Percentiles rank a stretch among this genome's conserved stretches.
Conservation (phyloP, 1,284 basidiomycete genomes). For the Ceratobasidium sp. region DNA sequence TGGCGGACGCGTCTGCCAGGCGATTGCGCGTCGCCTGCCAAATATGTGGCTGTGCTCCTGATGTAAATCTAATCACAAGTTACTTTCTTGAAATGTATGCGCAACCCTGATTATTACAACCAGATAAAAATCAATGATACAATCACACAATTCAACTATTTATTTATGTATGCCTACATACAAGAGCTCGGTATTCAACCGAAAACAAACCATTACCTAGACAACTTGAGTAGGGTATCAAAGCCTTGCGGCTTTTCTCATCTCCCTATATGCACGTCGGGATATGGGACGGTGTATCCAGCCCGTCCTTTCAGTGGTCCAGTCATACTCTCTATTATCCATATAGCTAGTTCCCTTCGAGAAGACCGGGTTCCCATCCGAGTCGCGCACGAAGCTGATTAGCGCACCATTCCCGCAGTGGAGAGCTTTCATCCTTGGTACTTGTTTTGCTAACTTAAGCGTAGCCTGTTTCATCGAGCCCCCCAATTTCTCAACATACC, state of each 20-base stretch:
- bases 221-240: too few relatives aligned
- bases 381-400: not conserved
- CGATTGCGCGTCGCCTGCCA: constrained; percentile 34
- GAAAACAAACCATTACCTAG: too few relatives aligned
- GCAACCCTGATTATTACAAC: too few relatives aligned
- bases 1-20: constrained; percentile 22
- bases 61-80: too few relatives aligned
- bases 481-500: not conserved
- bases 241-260: too few relatives aligned
- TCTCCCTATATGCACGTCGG: too few relatives aligned
- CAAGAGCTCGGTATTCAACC: too few relatives aligned
- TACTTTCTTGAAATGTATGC: too few relatives aligned
- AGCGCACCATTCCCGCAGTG: constrained; percentile 4
- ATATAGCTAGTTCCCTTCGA: not conserved
- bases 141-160: not conserved
- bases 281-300: constrained; percentile 23
- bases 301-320: not conserved
- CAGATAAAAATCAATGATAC: too few relatives aligned
- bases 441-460: constrained; percentile 1
- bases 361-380: not conserved
- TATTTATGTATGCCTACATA: too few relatives aligned
- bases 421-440: constrained; percentile 3
- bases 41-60: constrained; percentile 33
- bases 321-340: constrained; percentile 22
- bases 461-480: not conserved